Evolutionary conservation across 495 filamentous ascomycete genomes (phyloP).

Genomic region (Parathielavia hyrcaniae): DNA sequence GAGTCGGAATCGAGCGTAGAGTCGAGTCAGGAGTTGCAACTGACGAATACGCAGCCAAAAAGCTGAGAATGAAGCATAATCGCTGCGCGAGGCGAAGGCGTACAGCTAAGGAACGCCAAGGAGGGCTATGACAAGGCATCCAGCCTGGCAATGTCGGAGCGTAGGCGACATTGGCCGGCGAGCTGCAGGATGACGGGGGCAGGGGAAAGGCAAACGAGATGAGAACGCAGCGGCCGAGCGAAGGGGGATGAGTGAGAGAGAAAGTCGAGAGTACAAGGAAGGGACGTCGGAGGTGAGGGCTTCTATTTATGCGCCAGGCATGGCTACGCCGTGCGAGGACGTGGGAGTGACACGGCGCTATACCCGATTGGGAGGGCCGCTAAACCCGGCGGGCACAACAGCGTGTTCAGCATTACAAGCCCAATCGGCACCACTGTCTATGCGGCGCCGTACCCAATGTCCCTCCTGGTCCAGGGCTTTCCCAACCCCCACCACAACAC

Average conservation of each 20-base stretch:
- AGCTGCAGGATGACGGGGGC: background rate
- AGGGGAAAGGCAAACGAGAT: background rate
- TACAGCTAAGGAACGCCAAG: too few relatives aligned
- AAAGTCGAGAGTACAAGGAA: conserved; percentile 21
- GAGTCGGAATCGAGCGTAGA: conserved; percentile 13
- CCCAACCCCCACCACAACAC: too few relatives aligned
- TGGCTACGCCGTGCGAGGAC: conserved; percentile 6
- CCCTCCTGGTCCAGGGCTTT: too few relatives aligned
- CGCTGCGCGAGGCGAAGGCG: background rate
- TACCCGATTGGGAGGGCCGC: conserved; percentile 16
- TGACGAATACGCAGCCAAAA: conserved; percentile 12
- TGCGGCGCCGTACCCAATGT: too few relatives aligned
- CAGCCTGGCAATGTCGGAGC: conserved; percentile 2
- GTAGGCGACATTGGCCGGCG: conserved; percentile 3
- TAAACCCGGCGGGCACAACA: conserved; percentile 16
- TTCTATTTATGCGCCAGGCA: conserved; percentile 13
- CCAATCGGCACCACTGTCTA: too few relatives aligned
- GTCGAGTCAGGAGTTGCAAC: conserved; percentile 12
- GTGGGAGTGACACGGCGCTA: conserved; percentile 11
- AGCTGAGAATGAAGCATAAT: background rate
- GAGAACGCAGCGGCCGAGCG: conserved; percentile 12
- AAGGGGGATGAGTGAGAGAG: conserved; percentile 7
- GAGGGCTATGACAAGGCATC: background rate
- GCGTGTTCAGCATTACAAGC: conserved; percentile 16
- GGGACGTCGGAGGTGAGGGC: conserved; percentile 15